A percentile compares a stretch with the other conserved stretches of the same genome.
phyloP scores from a whole-genome alignment of 176 grass and related monocot species.

The Canna indica region DNA sequence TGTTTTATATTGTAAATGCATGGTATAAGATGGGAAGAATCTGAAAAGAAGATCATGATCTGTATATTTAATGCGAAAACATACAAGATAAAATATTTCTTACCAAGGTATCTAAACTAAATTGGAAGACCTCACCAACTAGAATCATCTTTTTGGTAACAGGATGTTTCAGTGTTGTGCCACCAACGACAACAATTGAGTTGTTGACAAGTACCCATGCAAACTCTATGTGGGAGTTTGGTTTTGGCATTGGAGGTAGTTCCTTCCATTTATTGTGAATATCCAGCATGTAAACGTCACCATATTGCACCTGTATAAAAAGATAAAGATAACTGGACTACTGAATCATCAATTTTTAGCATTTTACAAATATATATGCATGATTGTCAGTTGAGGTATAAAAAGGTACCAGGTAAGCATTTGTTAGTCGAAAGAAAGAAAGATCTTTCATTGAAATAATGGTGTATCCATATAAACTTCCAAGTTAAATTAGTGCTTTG shows the following conservation, averaged over 20 bases:
- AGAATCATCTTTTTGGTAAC: slow-evolving; percentile 89
- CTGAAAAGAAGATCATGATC: not conserved
- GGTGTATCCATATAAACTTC: not conserved
- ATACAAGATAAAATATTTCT: not conserved
- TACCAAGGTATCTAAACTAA: slow-evolving; percentile 67
- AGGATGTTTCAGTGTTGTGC: slow-evolving; percentile 81
- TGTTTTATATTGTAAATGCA: too few relatives aligned
- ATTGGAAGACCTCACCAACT: slow-evolving; percentile 72
- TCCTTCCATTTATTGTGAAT: slow-evolving; percentile 48
- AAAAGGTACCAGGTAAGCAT: not conserved
- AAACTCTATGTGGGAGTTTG: slow-evolving; percentile 82
- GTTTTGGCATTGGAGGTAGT: slow-evolving; percentile 66
- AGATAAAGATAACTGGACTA: not conserved
- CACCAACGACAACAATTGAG: slow-evolving; percentile 67
- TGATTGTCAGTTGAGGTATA: not conserved
- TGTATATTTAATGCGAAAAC: not conserved
- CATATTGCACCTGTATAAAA: slow-evolving; percentile 49
- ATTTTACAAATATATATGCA: slow-evolving; percentile 6
- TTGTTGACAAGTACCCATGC: slow-evolving; percentile 66
- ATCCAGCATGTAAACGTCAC: slow-evolving; percentile 70
- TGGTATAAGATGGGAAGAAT: not conserved
- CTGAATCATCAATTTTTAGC: not conserved
- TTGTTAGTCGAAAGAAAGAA: not conserved
- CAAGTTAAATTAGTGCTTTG: not conserved
- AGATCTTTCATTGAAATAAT: not conserved